Evolutionary conservation across 192 early-diverging fungal species (phyloP), one percentile per base, ranked within the genome.

Genomic region (Chytriomyces confervae): DNA sequence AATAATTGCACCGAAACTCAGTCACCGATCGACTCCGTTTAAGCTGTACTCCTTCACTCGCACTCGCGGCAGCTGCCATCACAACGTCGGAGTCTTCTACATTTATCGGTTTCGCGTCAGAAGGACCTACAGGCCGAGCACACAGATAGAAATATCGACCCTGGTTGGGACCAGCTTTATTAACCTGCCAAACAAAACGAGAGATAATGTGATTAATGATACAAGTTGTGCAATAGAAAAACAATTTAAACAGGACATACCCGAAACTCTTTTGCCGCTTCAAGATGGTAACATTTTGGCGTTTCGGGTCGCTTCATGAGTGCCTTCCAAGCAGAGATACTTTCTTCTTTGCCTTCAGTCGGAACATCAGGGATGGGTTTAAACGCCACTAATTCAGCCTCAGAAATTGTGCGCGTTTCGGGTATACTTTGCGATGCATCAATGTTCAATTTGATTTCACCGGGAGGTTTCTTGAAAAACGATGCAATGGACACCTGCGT

Each of bases 161-260:
- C 44, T 92, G 86, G 83, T 93, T 94, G 11, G 85, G 85, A 7
- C 93, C 92, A 27, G 86, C 62, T 78, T 94, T 94, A 73, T 89
- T 92, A 23, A 74, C 72, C 72, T 74, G 36, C 6, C 24, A 3
- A 2, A n/a, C n/a, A n/a, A n/a, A n/a, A n/a, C n/a, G n/a, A n/a
- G n/a, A n/a, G n/a, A n/a, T n/a, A n/a, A n/a, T n/a, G n/a, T n/a
- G n/a, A n/a, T n/a, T n/a, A n/a, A n/a, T n/a, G n/a, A n/a, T n/a
- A n/a, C n/a, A n/a, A n/a, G n/a, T n/a, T n/a, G n/a, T n/a, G n/a
- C n/a, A n/a, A n/a, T n/a, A n/a, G n/a, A n/a, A n/a, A n/a, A n/a
- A 57, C 10, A 57, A 57, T 0, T 16, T n/a, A 57, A 57, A n/a
- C 62, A 10, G 27, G 63, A 65, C 11, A n/a, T 45, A 93, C 92